Evolutionary conservation across 1,139 yeast genomes (phyloP), one percentile per base, ranked within the genome.

Genomic region (Debaryomyces sp.): DNA sequence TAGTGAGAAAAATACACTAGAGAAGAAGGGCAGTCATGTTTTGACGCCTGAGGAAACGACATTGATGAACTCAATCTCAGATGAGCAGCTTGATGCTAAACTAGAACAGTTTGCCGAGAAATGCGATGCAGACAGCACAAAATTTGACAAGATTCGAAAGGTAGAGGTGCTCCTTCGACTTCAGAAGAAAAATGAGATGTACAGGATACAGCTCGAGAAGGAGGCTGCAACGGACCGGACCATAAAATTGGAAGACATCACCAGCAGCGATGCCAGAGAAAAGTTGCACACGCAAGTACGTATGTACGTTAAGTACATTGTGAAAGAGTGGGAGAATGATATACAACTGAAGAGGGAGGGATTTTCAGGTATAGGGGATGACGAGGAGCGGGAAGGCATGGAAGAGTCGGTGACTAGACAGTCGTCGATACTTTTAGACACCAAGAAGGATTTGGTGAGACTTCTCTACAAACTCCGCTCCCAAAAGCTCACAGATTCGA

Each of bases 391-490:
- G 37, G 32, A 30, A 3, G 43, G 29, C n/a, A 36, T 21, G 6
- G 36, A 44, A n/a, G 49, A 43, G 6, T 35, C 37, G 21, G 47
- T 52, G 13, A 26, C 26, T 6, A 21, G 4, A 5, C 51, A 59
- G 22, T 33, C 40, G 26, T 41, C 49, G 9, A 43, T 78, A 6
- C 61, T 80, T 4, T 49, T 53, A 10, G 89, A 87, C 50, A 85
- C 95, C 1, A 84, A 85, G 59, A 67, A 67, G 45, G 81, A 84
- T 55, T 60, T 89, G 40, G 80, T 85, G 32, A 83, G 85, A 24
- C 66, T 90, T 35, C 67, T 90, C 32, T 80, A 82, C 45, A 75
- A 78, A 53, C 71, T 90, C 18, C 73, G 94, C 6, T 73, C 77
- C 43, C 62, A 69, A 21, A 70, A 68, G 17, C 61, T 90, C 1